phyloP scores from a whole-genome alignment of 1,284 basidiomycete genomes.

The Ceratobasidium sp. region DNA sequence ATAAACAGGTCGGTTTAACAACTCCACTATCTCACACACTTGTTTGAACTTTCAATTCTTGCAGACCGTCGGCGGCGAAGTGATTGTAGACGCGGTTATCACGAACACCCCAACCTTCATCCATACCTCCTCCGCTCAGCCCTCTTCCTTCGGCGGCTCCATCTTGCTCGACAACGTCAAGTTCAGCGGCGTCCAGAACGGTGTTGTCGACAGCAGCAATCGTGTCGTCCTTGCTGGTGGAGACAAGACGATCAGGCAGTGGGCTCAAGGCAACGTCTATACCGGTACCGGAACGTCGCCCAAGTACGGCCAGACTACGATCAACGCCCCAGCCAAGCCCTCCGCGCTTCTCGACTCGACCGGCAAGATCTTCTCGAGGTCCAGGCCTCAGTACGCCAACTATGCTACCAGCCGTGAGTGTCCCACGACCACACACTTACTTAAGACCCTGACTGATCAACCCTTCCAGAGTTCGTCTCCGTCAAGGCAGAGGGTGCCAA shows the following conservation, averaged over 20 bases:
- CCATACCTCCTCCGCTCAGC: too few relatives aligned
- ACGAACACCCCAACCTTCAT: slow-evolving; percentile 59
- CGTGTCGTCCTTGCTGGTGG: slow-evolving; percentile 64
- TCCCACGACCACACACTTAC: background rate
- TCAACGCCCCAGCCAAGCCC: slow-evolving; percentile 67
- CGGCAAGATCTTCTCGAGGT: slow-evolving; percentile 73
- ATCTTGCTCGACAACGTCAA: slow-evolving; percentile 59
- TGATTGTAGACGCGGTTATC: slow-evolving; percentile 72
- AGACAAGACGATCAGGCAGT: slow-evolving; percentile 67
- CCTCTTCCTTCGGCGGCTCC: slow-evolving; percentile 67
- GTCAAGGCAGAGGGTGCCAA: slow-evolving; percentile 76
- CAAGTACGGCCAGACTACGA: slow-evolving; percentile 66
- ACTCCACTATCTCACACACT: slow-evolving; percentile 41
- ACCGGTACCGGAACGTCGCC: slow-evolving; percentile 62
- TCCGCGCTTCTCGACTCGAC: slow-evolving; percentile 67
- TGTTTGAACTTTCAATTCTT: background rate
- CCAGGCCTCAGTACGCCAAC: slow-evolving; percentile 77
- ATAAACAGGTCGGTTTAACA: slow-evolving; percentile 57
- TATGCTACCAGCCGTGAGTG: slow-evolving; percentile 66
- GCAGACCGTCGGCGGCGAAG: slow-evolving; percentile 67
- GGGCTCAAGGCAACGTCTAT: slow-evolving; percentile 76
- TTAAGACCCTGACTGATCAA: slow-evolving; percentile 7
- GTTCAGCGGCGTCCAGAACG: slow-evolving; percentile 50
- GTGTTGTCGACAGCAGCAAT: slow-evolving; percentile 65
- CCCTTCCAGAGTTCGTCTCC: slow-evolving; percentile 65